A percentile compares a stretch with the other conserved stretches of the same genome.
Conservation (phyloP, 768 basidiomycete species). For the Boletus pseudopeckii region DNA sequence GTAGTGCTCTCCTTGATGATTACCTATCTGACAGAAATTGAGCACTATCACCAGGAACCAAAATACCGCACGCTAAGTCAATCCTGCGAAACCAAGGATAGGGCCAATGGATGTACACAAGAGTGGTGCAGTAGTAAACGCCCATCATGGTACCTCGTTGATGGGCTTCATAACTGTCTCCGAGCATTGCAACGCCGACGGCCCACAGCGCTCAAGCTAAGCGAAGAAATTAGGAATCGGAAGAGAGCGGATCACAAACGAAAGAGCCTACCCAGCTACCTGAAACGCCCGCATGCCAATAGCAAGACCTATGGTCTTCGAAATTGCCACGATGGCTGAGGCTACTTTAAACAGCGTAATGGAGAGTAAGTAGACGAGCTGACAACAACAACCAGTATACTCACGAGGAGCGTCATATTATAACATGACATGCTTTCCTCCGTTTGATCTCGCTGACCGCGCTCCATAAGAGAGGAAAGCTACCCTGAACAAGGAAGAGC, state of each 20-base stretch:
- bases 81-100: too few species aligned
- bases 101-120: too few species aligned
- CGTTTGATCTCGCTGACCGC: constrained; percentile 55
- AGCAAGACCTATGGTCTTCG: constrained; percentile 51
- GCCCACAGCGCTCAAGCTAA: background rate
- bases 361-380: constrained; percentile 57
- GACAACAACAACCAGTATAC: background rate
- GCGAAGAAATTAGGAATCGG: background rate
- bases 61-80: too few species aligned
- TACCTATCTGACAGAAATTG: constrained; percentile 20
- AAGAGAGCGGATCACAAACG: background rate
- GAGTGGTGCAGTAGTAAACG: too few species aligned
- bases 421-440: constrained; percentile 48
- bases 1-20: background rate
- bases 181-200: constrained; percentile 59
- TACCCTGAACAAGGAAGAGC: constrained; percentile 71
- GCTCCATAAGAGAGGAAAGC: constrained; percentile 36
- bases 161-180: constrained; percentile 38
- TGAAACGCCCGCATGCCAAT: constrained; percentile 69
- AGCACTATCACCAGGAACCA: constrained; percentile 8
- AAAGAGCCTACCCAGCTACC: constrained; percentile 50
- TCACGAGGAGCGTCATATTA: background rate
- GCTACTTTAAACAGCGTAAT: constrained; percentile 51
- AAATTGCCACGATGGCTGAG: constrained; percentile 55
- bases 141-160: too few species aligned